Evolutionary conservation across 2,329 filamentous ascomycete species (phyloP).

Genomic region (Exophiala calicioides): DNA sequence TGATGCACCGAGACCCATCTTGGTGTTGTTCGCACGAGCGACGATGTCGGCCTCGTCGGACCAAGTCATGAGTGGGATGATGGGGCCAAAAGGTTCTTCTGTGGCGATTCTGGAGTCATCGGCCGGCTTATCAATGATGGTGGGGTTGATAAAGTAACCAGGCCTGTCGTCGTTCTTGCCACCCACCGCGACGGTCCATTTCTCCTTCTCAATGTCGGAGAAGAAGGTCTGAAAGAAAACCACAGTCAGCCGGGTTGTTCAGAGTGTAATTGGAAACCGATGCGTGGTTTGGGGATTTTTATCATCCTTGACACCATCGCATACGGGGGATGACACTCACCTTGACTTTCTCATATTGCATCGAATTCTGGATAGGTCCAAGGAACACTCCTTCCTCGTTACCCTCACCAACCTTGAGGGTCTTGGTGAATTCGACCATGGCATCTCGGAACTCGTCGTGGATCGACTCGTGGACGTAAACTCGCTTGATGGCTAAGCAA

Average conservation of each 20-base stretch:
- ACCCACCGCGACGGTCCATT: conserved; percentile 56
- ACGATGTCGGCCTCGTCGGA: conserved; percentile 62
- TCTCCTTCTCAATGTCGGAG: conserved; percentile 56
- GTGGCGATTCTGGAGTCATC: conserved; percentile 57
- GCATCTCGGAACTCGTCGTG: conserved; percentile 52
- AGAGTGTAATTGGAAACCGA: no score
- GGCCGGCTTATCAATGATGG: conserved; percentile 60
- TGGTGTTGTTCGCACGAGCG: conserved; percentile 54
- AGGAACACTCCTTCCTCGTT: conserved; percentile 50
- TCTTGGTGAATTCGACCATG: conserved; percentile 46
- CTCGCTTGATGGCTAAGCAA: conserved; percentile 56
- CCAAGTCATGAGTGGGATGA: conserved; percentile 65
- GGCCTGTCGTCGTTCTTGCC: conserved; percentile 44
- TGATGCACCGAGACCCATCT: conserved; percentile 58
- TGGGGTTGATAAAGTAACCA: conserved; percentile 59
- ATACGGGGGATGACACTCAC: neutral
- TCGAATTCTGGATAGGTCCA: conserved; percentile 65
- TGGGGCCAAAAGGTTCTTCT: conserved; percentile 66
- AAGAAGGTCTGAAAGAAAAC: conserved; percentile 47
- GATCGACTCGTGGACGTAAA: conserved; percentile 61
- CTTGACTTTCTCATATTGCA: conserved; percentile 65
- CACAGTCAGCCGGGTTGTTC: no score
- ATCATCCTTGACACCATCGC: no score
- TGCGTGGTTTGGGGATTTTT: no score
- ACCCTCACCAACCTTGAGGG: conserved; percentile 36